Percentiles rank a stretch among this genome's conserved stretches.
Conservation (phyloP, 192 early-diverging fungal genomes). For the Mortierella alpina region DNA sequence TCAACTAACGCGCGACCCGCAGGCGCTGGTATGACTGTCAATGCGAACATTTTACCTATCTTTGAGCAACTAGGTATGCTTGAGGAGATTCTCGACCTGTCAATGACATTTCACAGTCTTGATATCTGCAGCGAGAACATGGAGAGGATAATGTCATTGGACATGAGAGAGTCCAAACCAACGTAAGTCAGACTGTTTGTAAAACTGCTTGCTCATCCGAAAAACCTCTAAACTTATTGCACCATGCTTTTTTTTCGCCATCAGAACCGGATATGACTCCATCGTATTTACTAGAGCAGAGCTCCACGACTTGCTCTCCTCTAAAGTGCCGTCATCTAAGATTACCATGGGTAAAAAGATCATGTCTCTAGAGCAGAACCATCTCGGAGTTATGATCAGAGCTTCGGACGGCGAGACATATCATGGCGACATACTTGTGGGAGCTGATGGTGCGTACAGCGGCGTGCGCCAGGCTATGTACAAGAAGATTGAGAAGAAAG, state of each 20-base stretch:
- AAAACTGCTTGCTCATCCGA: neutral
- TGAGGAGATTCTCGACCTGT: neutral
- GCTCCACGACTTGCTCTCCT: slow-evolving; percentile 8
- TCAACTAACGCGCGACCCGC: no score
- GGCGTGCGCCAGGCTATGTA: slow-evolving; percentile 15
- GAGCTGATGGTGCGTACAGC: slow-evolving; percentile 23
- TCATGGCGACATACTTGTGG: slow-evolving; percentile 31
- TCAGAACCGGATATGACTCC: slow-evolving; percentile 8
- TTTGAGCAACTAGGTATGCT: slow-evolving; percentile 19
- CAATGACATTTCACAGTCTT: neutral
- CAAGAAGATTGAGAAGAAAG: neutral
- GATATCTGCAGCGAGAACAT: neutral
- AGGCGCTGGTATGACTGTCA: slow-evolving; percentile 18
- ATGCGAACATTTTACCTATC: slow-evolving; percentile 3
- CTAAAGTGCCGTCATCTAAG: neutral
- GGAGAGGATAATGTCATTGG: neutral
- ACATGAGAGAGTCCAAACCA: neutral
- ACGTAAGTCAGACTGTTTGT: neutral
- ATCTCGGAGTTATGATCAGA: slow-evolving; percentile 10
- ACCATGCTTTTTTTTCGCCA: neutral
- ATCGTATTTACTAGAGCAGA: slow-evolving; percentile 11
- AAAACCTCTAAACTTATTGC: neutral
- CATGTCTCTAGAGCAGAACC: neutral
- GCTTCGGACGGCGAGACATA: neutral
- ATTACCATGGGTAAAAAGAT: slow-evolving; percentile 24